Evolutionary conservation across 805 yeast species (phyloP), one percentile per base, ranked within the genome.

Genomic region (Starmerella stigmatis): DNA sequence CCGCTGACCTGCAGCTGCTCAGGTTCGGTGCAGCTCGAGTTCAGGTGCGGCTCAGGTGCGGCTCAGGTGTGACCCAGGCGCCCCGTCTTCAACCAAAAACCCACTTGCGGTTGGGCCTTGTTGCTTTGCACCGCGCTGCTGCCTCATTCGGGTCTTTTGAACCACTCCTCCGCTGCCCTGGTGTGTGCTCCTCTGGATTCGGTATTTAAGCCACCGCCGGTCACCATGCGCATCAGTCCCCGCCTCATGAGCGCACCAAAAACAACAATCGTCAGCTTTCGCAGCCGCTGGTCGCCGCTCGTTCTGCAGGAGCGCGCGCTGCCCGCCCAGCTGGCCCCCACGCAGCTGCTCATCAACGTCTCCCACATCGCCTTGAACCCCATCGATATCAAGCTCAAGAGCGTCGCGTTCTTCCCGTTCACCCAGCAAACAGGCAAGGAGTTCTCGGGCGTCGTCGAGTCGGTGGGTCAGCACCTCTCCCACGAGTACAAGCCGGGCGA

Each of bases 311-410:
- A 49, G 21, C 27, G n/a, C 12, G 17, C 29, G 1, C 68, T 74
- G 39, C 68, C 68, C 23, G 56, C 70, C 19, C 82, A 80, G 2
- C 62, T 77, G 39, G 62, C 67, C 7, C 58, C 67, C 25, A 38
- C 68, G 53, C 69, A 69, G 43, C 57, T 81, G 7, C 65, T 80
- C 22, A 75, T 82, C 11, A 73, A 78, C 48, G 74, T 79, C 20
- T 64, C 67, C 39, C 73, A 73, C 46, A 76, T 74, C 1, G 75
- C 80, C 1, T 63, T 82, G 29, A 79, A 78, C 54, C 82, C 89
- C 2, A 67, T 74, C 41, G 94, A 82, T 57, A 56, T 78, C 52
- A 70, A 78, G 47, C 73, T 80, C 31, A 47, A 48, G 31, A 31
- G 41, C 31, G 13, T 48, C 13, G 46, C 48, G 9, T 30, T 40